Base-by-base conservation (phyloP, 495 filamentous ascomycete genomes). In the Xylaria palmicola region DNA sequence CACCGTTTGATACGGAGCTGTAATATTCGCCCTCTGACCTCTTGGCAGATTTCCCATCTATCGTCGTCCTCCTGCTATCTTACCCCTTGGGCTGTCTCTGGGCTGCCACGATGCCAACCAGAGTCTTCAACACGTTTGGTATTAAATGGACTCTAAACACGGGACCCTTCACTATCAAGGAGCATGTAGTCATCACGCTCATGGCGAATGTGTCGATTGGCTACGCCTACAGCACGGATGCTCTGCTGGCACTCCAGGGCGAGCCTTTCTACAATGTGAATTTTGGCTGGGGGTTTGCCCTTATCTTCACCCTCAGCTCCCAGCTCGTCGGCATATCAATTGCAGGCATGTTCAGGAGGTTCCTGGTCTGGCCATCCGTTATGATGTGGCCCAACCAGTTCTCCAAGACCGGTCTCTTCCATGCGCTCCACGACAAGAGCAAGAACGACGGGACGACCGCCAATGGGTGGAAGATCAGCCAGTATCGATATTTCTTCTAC, bases 371-470 rank as follows among this genome's bases (percentile, higher is more conserved):
- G 72, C 83, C 81, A 7, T 79, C 84, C 5, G 81, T 85, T 7
- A 86, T 88, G 83, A 82, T 89, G 55, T 89, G 85, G 84, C 85
- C 86, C 0, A 74, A 71, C 2, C 82, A 72, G 51, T 77, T 89
- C 34, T 79, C 85, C 66, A 87, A 84, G 53, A 77, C 79, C 0
- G 73, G 83, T 4, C 75, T 89, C 4, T 85, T 89, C 66, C 74
- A 81, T 37, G 83, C 83, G 3, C 78, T 89, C 13, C 86, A 89
- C 60, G 85, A 88, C 53, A 79, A 78, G 55, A 75, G 72, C 36
- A 75, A 70, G 56, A 79, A 79, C n/a, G 79, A 84, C 53, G 78
- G 81, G 0, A 54, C 63, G 45, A 79, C 79, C 59, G 73, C 79
- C 6, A 76, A 80, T 27, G 86, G 86, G 19, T 88, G 86, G 82